These are phyloP conservation scores for Dichotomocladium elegans DNA, from an alignment of 371 early-diverging fungal genomes.

Conservation along the genomic window DNA sequence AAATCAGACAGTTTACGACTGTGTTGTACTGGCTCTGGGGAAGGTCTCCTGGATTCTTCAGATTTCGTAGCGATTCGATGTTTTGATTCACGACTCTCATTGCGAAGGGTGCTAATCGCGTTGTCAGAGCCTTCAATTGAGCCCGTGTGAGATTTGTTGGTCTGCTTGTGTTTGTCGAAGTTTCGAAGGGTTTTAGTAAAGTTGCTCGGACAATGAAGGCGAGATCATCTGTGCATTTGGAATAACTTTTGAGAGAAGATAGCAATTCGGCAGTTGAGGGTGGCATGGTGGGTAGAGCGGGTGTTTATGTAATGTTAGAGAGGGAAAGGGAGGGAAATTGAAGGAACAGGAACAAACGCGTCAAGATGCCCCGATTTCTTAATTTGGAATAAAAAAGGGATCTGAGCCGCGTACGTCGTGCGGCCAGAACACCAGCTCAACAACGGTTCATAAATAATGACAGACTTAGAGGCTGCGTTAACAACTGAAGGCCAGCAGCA, in stretches of 20 bases:
- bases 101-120: slow-evolving; percentile 27
- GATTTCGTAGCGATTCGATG: slow-evolving; percentile 14
- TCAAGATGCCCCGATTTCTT: too few species aligned
- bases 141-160: slow-evolving; percentile 21
- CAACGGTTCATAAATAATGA: too few species aligned
- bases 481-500: slow-evolving; percentile 10
- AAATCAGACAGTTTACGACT: slow-evolving; percentile 32
- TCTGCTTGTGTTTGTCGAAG: slow-evolving; percentile 13
- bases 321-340: background rate
- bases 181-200: slow-evolving; percentile 33
- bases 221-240: slow-evolving; percentile 27
- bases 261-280: background rate
- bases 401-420: too few species aligned
- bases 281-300: background rate
- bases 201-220: slow-evolving; percentile 16
- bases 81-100: slow-evolving; percentile 41
- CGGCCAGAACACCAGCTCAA: too few species aligned
- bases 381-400: background rate
- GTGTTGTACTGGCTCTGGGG: slow-evolving; percentile 1
- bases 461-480: background rate
- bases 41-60: slow-evolving; percentile 6
- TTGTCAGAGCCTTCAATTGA: slow-evolving; percentile 22
- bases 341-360: too few species aligned
- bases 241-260: slow-evolving; percentile 9
- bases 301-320: too few species aligned